Evolutionary conservation across 768 basidiomycete genomes (phyloP).

Genomic region (Lactarius vividus): DNA sequence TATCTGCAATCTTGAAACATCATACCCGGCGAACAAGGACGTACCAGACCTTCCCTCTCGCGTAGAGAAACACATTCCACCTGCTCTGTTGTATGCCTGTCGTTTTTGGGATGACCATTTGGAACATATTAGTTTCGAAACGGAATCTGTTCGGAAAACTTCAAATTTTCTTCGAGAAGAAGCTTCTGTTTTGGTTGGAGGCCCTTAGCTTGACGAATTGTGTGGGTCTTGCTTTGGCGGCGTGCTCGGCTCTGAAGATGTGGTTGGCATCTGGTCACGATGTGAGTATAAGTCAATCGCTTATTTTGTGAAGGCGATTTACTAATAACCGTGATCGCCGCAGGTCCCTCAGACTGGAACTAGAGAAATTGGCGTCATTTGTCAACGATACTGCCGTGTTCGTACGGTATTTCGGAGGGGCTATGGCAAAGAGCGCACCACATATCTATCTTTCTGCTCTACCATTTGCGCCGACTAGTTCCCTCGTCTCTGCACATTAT

Average conservation of each 20-base stretch:
- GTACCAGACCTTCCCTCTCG: neutral
- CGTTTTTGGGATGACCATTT: conserved; percentile 8
- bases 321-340: neutral
- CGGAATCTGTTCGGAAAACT: neutral
- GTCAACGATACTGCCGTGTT: conserved; percentile 1
- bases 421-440: neutral
- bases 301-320: neutral
- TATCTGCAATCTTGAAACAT: conserved; percentile 2
- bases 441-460: neutral
- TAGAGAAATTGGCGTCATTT: neutral
- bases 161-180: neutral
- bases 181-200: conserved; percentile 9
- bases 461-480: neutral
- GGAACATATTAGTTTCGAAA: neutral
- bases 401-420: neutral
- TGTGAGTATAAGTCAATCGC: neutral
- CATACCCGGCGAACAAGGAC: neutral
- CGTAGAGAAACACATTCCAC: neutral
- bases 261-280: neutral
- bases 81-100: conserved; percentile 2
- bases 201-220: neutral
- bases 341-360: neutral
- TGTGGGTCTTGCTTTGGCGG: neutral
- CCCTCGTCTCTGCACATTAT: neutral
- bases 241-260: neutral